phyloP scores from a whole-genome alignment of 1,139 yeast species.

The Debaryomyces sp. region DNA sequence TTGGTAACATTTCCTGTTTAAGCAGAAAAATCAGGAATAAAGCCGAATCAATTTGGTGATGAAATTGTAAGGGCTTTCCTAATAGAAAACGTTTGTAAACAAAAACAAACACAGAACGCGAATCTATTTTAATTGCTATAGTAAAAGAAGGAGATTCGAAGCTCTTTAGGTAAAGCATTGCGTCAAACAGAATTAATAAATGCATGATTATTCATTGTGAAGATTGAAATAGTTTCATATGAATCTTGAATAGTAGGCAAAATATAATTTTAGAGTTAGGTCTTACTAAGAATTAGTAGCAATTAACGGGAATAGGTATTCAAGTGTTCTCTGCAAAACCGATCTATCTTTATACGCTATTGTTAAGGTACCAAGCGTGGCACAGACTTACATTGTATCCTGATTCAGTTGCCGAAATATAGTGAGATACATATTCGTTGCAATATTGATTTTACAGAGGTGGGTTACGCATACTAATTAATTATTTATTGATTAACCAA shows the following conservation, averaged over 20 bases:
- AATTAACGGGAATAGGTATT: not conserved
- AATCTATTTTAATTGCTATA: not conserved
- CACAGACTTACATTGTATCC: not conserved
- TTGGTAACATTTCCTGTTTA: slow-evolving; percentile 1
- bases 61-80: slow-evolving; percentile 3
- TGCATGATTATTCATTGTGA: not conserved
- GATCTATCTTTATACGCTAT: not conserved
- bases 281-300: not conserved
- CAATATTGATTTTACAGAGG: not conserved
- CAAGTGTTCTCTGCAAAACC: not conserved
- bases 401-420: not conserved
- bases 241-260: not conserved
- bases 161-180: not conserved
- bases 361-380: slow-evolving; percentile 1
- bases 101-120: slow-evolving; percentile 6
- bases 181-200: not conserved
- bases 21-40: not conserved
- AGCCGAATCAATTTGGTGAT: not conserved
- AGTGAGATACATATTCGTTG: not conserved
- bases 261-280: not conserved
- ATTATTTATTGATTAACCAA: not conserved
- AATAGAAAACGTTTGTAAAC: slow-evolving; percentile 7
- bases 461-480: slow-evolving; percentile 1
- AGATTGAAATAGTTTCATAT: not conserved
- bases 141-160: not conserved